Evolutionary conservation across 2,329 filamentous ascomycete genomes (phyloP).

Genomic region (Ophiocordyceps robertsii): DNA sequence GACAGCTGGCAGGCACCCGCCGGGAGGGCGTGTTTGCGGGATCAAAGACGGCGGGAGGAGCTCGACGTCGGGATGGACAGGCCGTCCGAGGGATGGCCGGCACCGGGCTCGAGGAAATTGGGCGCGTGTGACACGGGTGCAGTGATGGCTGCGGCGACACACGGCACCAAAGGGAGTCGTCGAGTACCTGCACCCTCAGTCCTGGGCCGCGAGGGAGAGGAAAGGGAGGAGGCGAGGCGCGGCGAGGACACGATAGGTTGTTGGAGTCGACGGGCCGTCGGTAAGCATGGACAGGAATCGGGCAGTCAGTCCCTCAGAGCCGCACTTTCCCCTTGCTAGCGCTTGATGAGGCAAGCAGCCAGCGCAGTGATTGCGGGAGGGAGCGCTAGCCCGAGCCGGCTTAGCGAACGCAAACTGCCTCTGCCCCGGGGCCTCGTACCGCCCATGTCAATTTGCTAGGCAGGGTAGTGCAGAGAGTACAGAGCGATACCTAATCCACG

Average conservation of each 20-base stretch:
- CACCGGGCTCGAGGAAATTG: not conserved
- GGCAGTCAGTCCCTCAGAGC: not conserved
- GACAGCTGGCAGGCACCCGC: not conserved
- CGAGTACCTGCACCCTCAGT: not conserved
- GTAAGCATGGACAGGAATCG: not conserved
- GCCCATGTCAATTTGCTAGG: too few relatives aligned
- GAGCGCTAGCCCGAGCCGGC: conserved; percentile 1
- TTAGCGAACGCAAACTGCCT: conserved; percentile 1
- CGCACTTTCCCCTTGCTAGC: not conserved
- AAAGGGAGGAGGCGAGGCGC: not conserved
- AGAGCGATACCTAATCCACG: too few relatives aligned
- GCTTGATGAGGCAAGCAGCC: not conserved
- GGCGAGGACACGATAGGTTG: not conserved
- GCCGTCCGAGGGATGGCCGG: not conserved
- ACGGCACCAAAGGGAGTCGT: not conserved
- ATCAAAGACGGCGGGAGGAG: not conserved
- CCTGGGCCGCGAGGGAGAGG: not conserved
- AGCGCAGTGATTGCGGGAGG: not conserved
- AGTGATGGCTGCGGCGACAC: not conserved
- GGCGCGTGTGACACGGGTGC: not conserved
- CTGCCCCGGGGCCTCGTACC: not conserved
- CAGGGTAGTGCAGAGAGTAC: too few relatives aligned
- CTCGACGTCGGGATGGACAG: not conserved
- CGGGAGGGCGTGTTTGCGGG: not conserved
- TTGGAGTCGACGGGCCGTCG: not conserved